These are phyloP conservation scores for Akanthomyces muscarius DNA, from an alignment of 2,329 filamentous ascomycete species.

Conservation along the genomic window DNA sequence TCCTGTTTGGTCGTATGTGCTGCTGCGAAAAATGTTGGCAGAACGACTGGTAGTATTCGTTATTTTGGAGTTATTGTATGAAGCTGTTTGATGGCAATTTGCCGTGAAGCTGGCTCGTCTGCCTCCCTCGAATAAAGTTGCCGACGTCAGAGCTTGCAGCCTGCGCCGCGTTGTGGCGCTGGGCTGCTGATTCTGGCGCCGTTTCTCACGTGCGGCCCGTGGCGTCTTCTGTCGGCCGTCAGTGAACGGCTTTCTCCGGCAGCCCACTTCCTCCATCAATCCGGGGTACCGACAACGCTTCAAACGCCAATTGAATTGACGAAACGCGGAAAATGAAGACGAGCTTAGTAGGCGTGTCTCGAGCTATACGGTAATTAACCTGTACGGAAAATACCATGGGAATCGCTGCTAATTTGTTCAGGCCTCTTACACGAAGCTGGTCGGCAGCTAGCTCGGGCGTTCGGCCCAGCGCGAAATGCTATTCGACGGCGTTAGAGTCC, in stretches of 20 bases:
- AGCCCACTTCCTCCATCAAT: constrained; percentile 7
- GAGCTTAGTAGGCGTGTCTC: not conserved
- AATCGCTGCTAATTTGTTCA: not conserved
- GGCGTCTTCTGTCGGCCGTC: constrained; percentile 1
- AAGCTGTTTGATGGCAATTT: not conserved
- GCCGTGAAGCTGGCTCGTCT: not conserved
- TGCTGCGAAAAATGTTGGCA: not conserved
- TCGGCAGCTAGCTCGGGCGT: not conserved
- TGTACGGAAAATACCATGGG: not conserved
- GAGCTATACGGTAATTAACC: not conserved
- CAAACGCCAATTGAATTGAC: not conserved
- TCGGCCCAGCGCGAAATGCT: not conserved
- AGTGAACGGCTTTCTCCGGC: constrained; percentile 1
- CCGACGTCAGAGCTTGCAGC: constrained; percentile 14
- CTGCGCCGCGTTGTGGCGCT: constrained; percentile 16
- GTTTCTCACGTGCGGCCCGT: constrained; percentile 13
- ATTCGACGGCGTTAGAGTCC: constrained; percentile 12
- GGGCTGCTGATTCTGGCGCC: constrained; percentile 2
- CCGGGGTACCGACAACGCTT: not conserved
- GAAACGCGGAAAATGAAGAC: not conserved
- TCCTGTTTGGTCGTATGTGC: not conserved
- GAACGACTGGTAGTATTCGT: not conserved
- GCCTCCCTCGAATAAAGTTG: constrained; percentile 1
- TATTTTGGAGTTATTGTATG: not conserved
- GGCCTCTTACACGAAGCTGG: constrained; percentile 2